Percentiles rank a stretch among this genome's conserved stretches.
These are phyloP conservation scores for Boletales sp. DNA, from an alignment of 768 basidiomycete genomes.

Conservation along the genomic window DNA sequence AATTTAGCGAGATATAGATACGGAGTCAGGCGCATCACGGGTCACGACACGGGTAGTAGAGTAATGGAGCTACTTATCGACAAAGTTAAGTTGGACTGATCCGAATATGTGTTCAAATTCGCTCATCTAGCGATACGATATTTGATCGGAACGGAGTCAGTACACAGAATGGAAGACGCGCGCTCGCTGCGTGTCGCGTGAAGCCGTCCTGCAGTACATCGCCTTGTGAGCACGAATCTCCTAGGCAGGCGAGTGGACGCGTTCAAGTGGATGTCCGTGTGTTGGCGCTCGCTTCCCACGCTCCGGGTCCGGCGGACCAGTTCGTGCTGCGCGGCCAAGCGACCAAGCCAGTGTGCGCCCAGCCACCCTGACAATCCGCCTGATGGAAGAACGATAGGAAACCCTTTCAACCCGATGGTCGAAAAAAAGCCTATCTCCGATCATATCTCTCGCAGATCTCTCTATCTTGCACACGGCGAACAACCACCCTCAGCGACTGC, in stretches of 20 bases:
- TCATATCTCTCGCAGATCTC: constrained; percentile 19
- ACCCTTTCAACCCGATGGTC: constrained; percentile 1
- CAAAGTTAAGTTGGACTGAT: constrained; percentile 14
- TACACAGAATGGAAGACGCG: constrained; percentile 19
- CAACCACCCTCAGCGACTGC: constrained; percentile 35
- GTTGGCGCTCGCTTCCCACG: no score
- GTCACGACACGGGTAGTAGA: constrained; percentile 7
- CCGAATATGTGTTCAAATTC: constrained; percentile 1
- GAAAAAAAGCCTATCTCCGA: constrained; percentile 28
- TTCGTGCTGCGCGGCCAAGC: constrained; percentile 1
- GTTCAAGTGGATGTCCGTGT: no score
- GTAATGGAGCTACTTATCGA: constrained; percentile 13
- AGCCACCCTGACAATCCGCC: background rate
- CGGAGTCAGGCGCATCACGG: background rate
- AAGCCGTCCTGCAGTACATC: constrained; percentile 3
- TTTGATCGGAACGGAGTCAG: constrained; percentile 4
- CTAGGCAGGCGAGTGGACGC: no score
- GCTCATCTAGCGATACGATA: background rate
- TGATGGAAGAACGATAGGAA: constrained; percentile 5
- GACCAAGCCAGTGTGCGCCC: no score
- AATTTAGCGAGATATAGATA: constrained; percentile 13
- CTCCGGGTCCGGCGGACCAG: constrained; percentile 2
- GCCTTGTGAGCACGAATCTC: constrained; percentile 6
- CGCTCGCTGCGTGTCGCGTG: constrained; percentile 8
- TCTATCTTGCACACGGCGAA: constrained; percentile 46